A percentile compares a stretch with the other conserved stretches of the same genome.
Conservation (phyloP, 441 rosid genomes). For the Cnidoscolus chayamansa region DNA sequence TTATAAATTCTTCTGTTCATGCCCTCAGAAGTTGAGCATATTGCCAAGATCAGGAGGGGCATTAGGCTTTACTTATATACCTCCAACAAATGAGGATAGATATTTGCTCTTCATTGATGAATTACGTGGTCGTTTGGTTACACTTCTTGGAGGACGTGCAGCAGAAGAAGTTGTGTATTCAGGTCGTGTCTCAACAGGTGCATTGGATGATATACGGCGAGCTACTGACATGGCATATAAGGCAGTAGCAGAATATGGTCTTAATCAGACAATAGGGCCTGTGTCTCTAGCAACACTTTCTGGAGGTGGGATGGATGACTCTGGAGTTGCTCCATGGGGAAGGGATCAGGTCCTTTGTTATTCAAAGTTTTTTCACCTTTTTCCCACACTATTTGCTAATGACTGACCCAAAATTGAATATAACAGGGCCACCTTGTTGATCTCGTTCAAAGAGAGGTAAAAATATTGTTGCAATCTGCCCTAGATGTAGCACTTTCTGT, state of each 20-base stretch:
- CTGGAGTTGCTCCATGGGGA: slow-evolving; percentile 72
- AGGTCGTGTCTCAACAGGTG: slow-evolving; percentile 95
- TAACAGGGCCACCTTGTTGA: slow-evolving; percentile 89
- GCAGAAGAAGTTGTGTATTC: slow-evolving; percentile 94
- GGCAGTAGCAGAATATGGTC: slow-evolving; percentile 98
- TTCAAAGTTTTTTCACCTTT: slow-evolving; percentile 6
- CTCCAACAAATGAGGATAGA: slow-evolving; percentile 84
- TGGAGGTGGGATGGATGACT: slow-evolving; percentile 89
- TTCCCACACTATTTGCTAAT: background rate
- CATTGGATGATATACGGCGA: slow-evolving; percentile 90
- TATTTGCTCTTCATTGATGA: slow-evolving; percentile 94
- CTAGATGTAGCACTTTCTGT: slow-evolving; percentile 72
- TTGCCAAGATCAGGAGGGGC: slow-evolving; percentile 98
- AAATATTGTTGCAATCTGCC: slow-evolving; percentile 72
- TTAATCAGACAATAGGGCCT: slow-evolving; percentile 80
- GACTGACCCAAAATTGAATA: slow-evolving; percentile 24
- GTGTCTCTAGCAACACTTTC: slow-evolving; percentile 80
- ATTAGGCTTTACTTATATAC: slow-evolving; percentile 82
- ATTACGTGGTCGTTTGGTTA: slow-evolving; percentile 89
- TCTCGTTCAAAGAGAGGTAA: slow-evolving; percentile 93
- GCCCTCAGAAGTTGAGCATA: slow-evolving; percentile 83
- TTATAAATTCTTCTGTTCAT: slow-evolving; percentile 13
- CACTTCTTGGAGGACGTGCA: slow-evolving; percentile 99
- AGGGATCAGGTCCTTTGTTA: slow-evolving; percentile 78
- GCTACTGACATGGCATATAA: slow-evolving; percentile 98